Evolutionary conservation across 2,329 filamentous ascomycete species (phyloP), one percentile per base, ranked within the genome.

Genomic region (Hansfordia pulvinata): DNA sequence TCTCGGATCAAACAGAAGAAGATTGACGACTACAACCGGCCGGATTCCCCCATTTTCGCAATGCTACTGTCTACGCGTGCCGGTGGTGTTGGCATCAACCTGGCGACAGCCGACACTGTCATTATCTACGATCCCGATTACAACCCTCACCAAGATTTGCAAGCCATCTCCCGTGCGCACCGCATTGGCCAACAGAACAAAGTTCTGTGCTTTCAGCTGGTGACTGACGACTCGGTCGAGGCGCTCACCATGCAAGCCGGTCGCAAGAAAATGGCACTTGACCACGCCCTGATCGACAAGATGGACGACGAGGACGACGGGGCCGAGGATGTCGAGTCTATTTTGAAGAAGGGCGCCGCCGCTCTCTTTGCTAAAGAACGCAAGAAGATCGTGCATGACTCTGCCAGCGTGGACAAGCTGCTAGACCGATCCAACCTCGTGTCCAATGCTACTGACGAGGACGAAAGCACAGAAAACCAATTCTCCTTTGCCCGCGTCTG

Each of bases 71-170:
- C 88, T 0, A 98, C 92, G 4, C 76, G 90, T 35, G 86, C 92
- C 11, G 90, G 90, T 28, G 90, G 92, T 42, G 88, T 98, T 1
- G 92, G 90, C 10, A 98, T 98, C 59, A 98, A 98, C 46, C 64
- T 98, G 29, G 90, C 90, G 1, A 93, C 86, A 6, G 90, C 90
- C 3, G 90, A 98, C 45, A 98, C 90, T 0, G 92, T 98, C 34
- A 94, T 98, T 37, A 94, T 98, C 37, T 73, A 96, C 38, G 86
- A 98, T 41, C 84, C 84, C 0, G 90, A 98, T 46, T 96, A 93
- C 60, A 98, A 98, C 35, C 90, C 90, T 1, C 90, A 98, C 45
- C 90, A 98, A 52, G 92, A 98, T 43, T 80, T 98, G 20, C 90
- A 98, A 50, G 90, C 90, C 0, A 64, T 98, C 17, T 93, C 88